Base-by-base conservation (phyloP, 78 protist species). In the Andalucia godoyi region DNA sequence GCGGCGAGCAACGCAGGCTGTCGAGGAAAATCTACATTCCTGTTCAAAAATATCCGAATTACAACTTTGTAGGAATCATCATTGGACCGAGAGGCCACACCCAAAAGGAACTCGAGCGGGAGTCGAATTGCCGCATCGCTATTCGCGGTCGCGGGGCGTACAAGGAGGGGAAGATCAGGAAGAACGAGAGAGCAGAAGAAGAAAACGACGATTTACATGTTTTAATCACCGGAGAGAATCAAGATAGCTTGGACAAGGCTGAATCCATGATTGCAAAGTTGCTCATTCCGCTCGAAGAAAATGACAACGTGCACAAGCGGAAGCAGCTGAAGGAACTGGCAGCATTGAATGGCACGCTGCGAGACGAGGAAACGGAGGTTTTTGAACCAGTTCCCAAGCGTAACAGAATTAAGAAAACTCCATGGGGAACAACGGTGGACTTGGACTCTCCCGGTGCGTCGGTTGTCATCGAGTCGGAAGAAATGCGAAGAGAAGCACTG, bases 1-100 rank as follows among this genome's bases (percentile, higher is more conserved):
- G 34, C 42, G 72, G 78, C 3, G 59, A 65, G 52, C 17, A 38
- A 10, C 4, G 9, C 0, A 54, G 53, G 46, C 13, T 18, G 39
- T 5, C 50, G 25, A 61, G 62, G 29, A 69, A 66, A 32, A 78
- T 93, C 23, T 57, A 34, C 43, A 76, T 93, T 13, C 95, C 95
- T 1, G 76, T 80, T 17, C 70, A 81, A 41, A 77, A 86, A 33
- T 66, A 83, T 49, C 95, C 95, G 1, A 80, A 83, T 3, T 74
- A 74, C 53, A 88, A 87, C 47, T 88, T 91, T 46, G 77, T 91
- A 7, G 89, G 85, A 7, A 36, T 50, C 8, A 1, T 84, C 37
- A 78, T 84, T 25, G 89, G 89, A 0, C 89, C 89, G 17, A 72
- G 95, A 36, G 95, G 95, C 25, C 79, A 80, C 15, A 85, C 95